Conservation (phyloP, 2,329 filamentous ascomycete species). For the Penicillium oxalicum region DNA sequence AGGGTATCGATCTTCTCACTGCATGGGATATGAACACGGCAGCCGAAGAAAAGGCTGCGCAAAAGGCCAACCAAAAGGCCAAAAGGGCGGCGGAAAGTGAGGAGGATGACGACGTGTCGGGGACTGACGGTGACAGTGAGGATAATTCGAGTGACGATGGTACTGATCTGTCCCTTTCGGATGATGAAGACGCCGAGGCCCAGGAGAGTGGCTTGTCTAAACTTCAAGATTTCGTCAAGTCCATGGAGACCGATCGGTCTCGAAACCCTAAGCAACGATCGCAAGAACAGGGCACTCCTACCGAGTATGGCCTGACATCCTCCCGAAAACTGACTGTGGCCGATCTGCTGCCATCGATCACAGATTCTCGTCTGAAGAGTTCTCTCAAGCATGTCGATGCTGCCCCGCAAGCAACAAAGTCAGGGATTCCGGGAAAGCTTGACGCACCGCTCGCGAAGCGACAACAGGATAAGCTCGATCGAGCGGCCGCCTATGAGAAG, state of each 20-base stretch:
- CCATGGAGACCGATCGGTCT: slow-evolving; percentile 47
- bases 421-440: slow-evolving; percentile 62
- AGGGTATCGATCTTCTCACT: slow-evolving; percentile 57
- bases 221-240: slow-evolving; percentile 63
- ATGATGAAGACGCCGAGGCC: slow-evolving; percentile 47
- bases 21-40: slow-evolving; percentile 51
- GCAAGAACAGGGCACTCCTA: slow-evolving; percentile 58
- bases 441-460: slow-evolving; percentile 76
- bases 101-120: slow-evolving; percentile 32
- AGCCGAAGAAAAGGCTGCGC: slow-evolving; percentile 38
- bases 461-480: slow-evolving; percentile 79
- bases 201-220: slow-evolving; percentile 54
- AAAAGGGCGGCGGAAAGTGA: slow-evolving; percentile 27
- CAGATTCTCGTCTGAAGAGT: slow-evolving; percentile 69
- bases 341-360: slow-evolving; percentile 67
- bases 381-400: slow-evolving; percentile 65
- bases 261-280: slow-evolving; percentile 30
- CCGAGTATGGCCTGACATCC: slow-evolving; percentile 52
- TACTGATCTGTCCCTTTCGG: slow-evolving; percentile 27
- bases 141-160: slow-evolving; percentile 42
- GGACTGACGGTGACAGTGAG: slow-evolving; percentile 42
- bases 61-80: slow-evolving; percentile 25
- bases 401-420: slow-evolving; percentile 45
- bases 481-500: slow-evolving; percentile 77
- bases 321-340: slow-evolving; percentile 66